Base-by-base conservation (phyloP, 2,329 filamentous ascomycete genomes). In the Aspergillus sp. region DNA sequence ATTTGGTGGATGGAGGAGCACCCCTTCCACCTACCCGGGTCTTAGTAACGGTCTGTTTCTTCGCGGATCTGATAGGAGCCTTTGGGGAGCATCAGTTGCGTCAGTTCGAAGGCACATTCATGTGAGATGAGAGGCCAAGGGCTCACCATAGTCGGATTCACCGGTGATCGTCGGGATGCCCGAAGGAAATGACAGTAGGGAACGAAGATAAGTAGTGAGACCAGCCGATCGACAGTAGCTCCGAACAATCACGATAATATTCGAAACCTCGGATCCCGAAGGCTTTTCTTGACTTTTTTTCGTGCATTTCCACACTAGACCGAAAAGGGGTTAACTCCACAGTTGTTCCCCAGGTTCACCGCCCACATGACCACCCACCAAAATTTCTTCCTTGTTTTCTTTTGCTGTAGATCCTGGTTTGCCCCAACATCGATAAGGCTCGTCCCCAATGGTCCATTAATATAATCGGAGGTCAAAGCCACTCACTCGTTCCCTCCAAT, bases 21-120 rank as follows among this genome's bases (percentile, higher is more conserved):
- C 60, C 57, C 54, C 49, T 59, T 14, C 58, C 61, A 22, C 16
- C 40, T 13, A 14, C 17, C 13, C 22, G 40, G n/a, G 16, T 20
- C 19, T 42, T 42, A 17, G 14, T n/a, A 17, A 11, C 35, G 22
- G 55, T 30, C 36, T 58, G 55, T 40, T 58, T 57, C 45, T 59
- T 56, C 19, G 55, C 56, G 10, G 60, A 55, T 44, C 62, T 58
- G 13, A 65, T 54, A 4, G 67, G 67, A 35, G 67, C 67, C 67
- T 70, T 22, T 48, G 20, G 24, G 20, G 13, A 26, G 26, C n/a
- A 43, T 13, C 24, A 14, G 17, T 24, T 20, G 19, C 11, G 40
- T 42, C 17, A 42, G 40, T 42, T 44, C n/a, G 22, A 16, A 47
- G 32, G 33, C 11, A 6, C 11, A 30, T 38, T 42, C 40, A 42